A percentile compares a stretch with the other conserved stretches of the same genome.
Conservation (phyloP, 495 filamentous ascomycete genomes). For the Aspergillus hancockii region DNA sequence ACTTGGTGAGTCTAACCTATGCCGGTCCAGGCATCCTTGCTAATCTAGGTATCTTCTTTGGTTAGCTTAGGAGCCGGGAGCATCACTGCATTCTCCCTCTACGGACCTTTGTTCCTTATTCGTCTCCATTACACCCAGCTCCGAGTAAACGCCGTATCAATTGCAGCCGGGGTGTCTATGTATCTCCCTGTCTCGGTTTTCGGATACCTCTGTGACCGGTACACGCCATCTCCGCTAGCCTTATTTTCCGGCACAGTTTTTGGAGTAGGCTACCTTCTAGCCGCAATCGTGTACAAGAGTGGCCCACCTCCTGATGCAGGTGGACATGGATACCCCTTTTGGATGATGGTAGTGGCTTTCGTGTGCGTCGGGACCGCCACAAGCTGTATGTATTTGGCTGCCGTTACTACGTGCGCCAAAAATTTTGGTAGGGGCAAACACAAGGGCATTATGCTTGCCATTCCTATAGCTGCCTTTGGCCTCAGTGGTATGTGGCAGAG, state of each 20-base stretch:
- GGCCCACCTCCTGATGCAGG: constrained; percentile 57
- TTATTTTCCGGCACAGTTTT: constrained; percentile 72
- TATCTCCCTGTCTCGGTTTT: constrained; percentile 89
- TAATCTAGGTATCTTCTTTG: background rate
- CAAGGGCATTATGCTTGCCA: constrained; percentile 82
- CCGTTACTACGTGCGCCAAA: constrained; percentile 93
- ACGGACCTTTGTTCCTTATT: constrained; percentile 83
- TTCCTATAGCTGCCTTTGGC: constrained; percentile 90
- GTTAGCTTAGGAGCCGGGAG: constrained; percentile 75
- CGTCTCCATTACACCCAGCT: constrained; percentile 83
- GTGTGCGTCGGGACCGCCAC: constrained; percentile 79
- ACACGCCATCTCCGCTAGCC: constrained; percentile 73
- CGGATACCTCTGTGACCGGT: constrained; percentile 86
- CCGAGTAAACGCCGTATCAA: constrained; percentile 85
- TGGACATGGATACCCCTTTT: constrained; percentile 70
- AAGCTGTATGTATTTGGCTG: constrained; percentile 79
- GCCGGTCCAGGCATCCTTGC: background rate
- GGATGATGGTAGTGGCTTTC: constrained; percentile 83
- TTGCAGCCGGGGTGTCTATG: constrained; percentile 79
- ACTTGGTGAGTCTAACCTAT: constrained; percentile 48
- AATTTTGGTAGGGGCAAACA: constrained; percentile 90
- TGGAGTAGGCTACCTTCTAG: constrained; percentile 77
- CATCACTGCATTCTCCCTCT: constrained; percentile 86
- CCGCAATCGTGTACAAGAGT: constrained; percentile 72
- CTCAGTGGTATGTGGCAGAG: constrained; percentile 94